Conservation (phyloP, 306 rosid genomes). For the Castanea sativa region DNA sequence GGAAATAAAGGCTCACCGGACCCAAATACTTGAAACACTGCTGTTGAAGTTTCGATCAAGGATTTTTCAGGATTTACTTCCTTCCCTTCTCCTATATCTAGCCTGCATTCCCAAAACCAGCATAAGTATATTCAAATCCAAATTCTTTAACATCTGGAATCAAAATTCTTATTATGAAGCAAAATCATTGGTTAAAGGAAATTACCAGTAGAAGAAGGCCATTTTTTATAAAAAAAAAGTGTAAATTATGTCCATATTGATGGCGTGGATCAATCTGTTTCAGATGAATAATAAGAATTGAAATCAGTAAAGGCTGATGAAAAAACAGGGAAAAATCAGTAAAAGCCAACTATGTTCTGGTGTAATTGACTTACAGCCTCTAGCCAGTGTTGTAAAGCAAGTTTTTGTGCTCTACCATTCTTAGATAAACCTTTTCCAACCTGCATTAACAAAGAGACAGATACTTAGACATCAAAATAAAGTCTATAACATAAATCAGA, state of each 20-base stretch:
- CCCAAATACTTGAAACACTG: slow-evolving; percentile 96
- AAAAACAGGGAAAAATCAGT: slow-evolving; percentile 4
- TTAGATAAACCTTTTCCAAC: slow-evolving; percentile 98
- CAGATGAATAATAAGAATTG: slow-evolving; percentile 12
- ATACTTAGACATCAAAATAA: slow-evolving; percentile 12
- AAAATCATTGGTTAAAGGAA: slow-evolving; percentile 9
- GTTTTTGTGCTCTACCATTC: slow-evolving; percentile 85
- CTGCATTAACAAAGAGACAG: slow-evolving; percentile 41
- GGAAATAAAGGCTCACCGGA: slow-evolving; percentile 63
- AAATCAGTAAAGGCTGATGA: slow-evolving; percentile 26
- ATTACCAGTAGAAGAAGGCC: slow-evolving; percentile 99
- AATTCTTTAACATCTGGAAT: slow-evolving; percentile 5
- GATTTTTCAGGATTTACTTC: slow-evolving; percentile 80
- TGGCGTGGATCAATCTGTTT: slow-evolving; percentile 95
- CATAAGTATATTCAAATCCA: slow-evolving; percentile 5
- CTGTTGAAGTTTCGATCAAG: slow-evolving; percentile 80
- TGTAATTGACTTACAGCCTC: slow-evolving; percentile 79
- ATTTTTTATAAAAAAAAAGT: slow-evolving; percentile 73
- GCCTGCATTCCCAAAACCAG: slow-evolving; percentile 50
- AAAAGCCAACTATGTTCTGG: neutral
- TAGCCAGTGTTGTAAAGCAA: slow-evolving; percentile 97
- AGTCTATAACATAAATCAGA: neutral
- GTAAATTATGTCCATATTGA: slow-evolving; percentile 96
- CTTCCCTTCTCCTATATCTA: slow-evolving; percentile 96
- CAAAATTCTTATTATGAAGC: neutral